These are phyloP conservation scores for Balamuthia mandrillaris DNA, from an alignment of 208 protist species.

Conservation along the genomic window DNA sequence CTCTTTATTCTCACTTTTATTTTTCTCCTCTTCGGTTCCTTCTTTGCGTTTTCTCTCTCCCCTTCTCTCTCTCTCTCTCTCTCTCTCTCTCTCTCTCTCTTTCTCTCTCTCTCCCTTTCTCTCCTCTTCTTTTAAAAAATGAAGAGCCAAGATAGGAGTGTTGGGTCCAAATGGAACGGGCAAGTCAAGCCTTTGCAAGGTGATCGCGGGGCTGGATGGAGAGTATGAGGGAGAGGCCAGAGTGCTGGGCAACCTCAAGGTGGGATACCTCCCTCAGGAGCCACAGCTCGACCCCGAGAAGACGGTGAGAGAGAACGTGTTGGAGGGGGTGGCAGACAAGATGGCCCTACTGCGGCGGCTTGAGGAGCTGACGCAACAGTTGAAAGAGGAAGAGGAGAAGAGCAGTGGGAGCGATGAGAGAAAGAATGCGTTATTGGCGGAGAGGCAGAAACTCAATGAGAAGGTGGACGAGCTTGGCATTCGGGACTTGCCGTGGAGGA, in stretches of 20 bases:
- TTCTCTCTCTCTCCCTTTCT: too few species aligned
- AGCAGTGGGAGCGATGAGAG: neutral
- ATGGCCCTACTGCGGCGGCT: constrained; percentile 3
- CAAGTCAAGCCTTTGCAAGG: constrained; percentile 57
- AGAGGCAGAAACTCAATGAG: neutral
- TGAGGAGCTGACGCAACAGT: neutral
- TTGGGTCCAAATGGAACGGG: constrained; percentile 48
- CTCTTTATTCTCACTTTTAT: too few species aligned
- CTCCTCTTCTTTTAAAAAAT: too few species aligned
- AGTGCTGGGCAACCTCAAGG: neutral
- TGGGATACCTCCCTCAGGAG: constrained; percentile 49
- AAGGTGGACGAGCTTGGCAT: constrained; percentile 43
- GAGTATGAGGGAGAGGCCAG: constrained; percentile 50
- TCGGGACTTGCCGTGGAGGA: constrained; percentile 39
- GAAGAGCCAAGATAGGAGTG: constrained; percentile 53
- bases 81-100: too few species aligned
- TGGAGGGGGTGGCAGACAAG: constrained; percentile 43
- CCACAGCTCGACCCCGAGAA: constrained; percentile 47
- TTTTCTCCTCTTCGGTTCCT: too few species aligned
- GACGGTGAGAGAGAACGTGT: constrained; percentile 52
- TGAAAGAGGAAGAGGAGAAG: neutral
- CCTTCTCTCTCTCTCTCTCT: too few species aligned
- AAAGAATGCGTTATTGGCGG: neutral
- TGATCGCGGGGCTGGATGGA: constrained; percentile 46
- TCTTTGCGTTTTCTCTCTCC: too few species aligned